Base-by-base conservation (phyloP, 2,329 filamentous ascomycete genomes). In the Pestalotiopsis sp. region DNA sequence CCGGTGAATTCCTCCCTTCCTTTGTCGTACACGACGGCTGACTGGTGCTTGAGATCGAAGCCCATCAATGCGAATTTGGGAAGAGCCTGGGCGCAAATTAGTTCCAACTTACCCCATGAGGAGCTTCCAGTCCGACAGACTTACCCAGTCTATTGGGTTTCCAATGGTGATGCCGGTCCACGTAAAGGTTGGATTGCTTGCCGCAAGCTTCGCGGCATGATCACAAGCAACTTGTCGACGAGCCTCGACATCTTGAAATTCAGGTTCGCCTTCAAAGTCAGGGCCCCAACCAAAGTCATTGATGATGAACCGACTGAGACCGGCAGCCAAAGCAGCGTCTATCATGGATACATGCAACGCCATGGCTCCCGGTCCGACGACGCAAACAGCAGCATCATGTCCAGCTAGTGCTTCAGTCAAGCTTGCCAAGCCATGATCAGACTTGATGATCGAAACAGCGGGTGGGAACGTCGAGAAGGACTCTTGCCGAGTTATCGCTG, bases 141-240 rank as follows among this genome's bases (percentile, higher is more conserved):
- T 69, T 64, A 77, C 76, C 76, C 76, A 77, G 60, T 77, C 75
- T 52, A 75, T 75, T 9, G 76, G 76, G 64, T 77, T 76, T 2
- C 76, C 75, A 57, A 73, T 75, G 4, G 70, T 74, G 61, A 78
- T 71, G 10, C 74, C 75, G 7, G 74, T 78, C 70, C 72, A 78
- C 7, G 72, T 77, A 35, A 77, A 76, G 1, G 58, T 57, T 9
- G 70, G 60, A 13, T 73, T 69, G n/a, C 56, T 57, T 26, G 67
- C 62, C 6, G 74, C 71, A 10, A 71, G 69, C 48, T 70, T 59
- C 58, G 59, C 65, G 6, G 74, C 75, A 20, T 69, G 61, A 11
- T 72, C 64, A 75, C 73, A 76, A 5, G 72, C 70, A 6, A 70
- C 68, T 35, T 60, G 59, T 4, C 76, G 70, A 44, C 60, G 56